phyloP scores from a whole-genome alignment of 1,139 yeast genomes.

The Protomyces pachydermus region DNA sequence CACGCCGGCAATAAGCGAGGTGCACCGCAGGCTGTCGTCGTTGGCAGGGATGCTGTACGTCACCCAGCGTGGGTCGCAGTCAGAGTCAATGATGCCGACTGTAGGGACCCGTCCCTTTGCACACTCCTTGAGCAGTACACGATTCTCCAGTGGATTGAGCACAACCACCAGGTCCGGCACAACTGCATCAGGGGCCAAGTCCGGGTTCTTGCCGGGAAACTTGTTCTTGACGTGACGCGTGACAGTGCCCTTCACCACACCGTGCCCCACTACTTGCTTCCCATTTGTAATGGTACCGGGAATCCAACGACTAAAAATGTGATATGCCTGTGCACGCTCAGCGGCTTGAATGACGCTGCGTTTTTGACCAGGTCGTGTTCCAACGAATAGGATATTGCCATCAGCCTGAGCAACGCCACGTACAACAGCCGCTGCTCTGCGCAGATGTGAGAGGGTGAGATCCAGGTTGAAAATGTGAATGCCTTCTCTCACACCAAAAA shows the following conservation, averaged over 20 bases:
- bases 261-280: slow-evolving; percentile 61
- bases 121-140: slow-evolving; percentile 78
- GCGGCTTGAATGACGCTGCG: slow-evolving; percentile 78
- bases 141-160: slow-evolving; percentile 82
- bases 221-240: slow-evolving; percentile 13
- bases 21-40: slow-evolving; percentile 84
- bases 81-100: slow-evolving; percentile 88
- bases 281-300: slow-evolving; percentile 93
- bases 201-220: slow-evolving; percentile 32
- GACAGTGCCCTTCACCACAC: slow-evolving; percentile 53
- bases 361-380: slow-evolving; percentile 74
- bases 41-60: slow-evolving; percentile 95
- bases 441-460: slow-evolving; percentile 67
- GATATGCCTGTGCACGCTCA: slow-evolving; percentile 67
- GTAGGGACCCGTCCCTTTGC: slow-evolving; percentile 81
- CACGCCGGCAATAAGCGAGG: slow-evolving; percentile 73
- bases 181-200: slow-evolving; percentile 38
- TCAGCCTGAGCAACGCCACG: slow-evolving; percentile 79
- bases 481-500: slow-evolving; percentile 83
- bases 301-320: slow-evolving; percentile 81
- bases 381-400: slow-evolving; percentile 77
- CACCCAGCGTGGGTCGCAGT: slow-evolving; percentile 80
- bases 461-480: slow-evolving; percentile 85
- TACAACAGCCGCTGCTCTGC: slow-evolving; percentile 72
- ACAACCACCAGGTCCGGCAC: slow-evolving; percentile 86